phyloP scores from a whole-genome alignment of 108 stramenopile species.

The Cyclotella cryptica region DNA sequence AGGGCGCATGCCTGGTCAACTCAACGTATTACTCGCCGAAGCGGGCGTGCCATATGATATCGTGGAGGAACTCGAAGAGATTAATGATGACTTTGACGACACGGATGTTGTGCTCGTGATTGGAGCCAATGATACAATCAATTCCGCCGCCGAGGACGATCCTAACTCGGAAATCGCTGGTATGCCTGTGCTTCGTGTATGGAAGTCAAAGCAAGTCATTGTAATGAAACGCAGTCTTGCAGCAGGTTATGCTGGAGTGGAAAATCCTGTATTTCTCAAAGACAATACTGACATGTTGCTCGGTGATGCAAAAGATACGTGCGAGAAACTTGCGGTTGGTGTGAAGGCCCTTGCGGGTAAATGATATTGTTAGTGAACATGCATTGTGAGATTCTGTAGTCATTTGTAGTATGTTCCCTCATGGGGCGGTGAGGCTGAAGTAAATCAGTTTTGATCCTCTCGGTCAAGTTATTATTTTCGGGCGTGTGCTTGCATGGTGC shows the following conservation, averaged over 20 bases:
- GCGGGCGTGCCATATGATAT: constrained; percentile 99
- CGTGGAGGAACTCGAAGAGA: constrained; percentile 98
- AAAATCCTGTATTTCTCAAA: constrained; percentile 99
- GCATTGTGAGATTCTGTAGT: too few species aligned
- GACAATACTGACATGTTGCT: constrained; percentile 98
- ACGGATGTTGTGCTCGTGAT: constrained; percentile 96
- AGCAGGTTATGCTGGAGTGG: constrained; percentile 98
- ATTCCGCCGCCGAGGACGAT: constrained; percentile 97
- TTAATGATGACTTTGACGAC: constrained; percentile 95
- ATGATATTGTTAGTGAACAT: too few species aligned
- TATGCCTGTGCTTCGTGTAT: constrained; percentile 97
- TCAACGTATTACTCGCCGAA: constrained; percentile 99
- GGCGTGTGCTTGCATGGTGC: too few species aligned
- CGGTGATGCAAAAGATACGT: constrained; percentile 95
- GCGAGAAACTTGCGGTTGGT: constrained; percentile 86
- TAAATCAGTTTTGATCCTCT: too few species aligned
- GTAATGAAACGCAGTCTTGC: constrained; percentile 99
- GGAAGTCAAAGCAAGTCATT: constrained; percentile 98
- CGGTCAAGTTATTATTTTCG: too few species aligned
- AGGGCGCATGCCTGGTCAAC: constrained; percentile 99
- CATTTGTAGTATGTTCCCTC: too few species aligned
- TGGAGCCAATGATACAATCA: constrained; percentile 99
- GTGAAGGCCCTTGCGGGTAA: constrained; percentile 54
- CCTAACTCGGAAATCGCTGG: constrained; percentile 96
- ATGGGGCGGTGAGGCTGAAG: too few species aligned